phyloP scores from a whole-genome alignment of 192 early-diverging fungal species.

The Phlyctochytrium planicorne region DNA sequence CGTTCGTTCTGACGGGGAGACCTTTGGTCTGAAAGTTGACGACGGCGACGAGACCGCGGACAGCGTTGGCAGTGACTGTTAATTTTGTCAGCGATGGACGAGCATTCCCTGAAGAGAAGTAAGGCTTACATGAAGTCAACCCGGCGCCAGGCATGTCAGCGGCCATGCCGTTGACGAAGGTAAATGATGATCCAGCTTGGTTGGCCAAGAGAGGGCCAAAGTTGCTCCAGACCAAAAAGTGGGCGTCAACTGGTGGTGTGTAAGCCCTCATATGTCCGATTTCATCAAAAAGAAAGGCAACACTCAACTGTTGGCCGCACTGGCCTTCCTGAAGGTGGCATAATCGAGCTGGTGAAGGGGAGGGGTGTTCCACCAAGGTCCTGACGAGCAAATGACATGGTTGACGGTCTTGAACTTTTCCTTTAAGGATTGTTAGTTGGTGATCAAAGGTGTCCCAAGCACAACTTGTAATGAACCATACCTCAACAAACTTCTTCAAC shows the following conservation, averaged over 20 bases:
- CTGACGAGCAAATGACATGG: neutral
- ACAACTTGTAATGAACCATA: neutral
- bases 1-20: neutral
- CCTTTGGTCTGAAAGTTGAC: constrained; percentile 2
- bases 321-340: neutral
- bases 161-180: neutral
- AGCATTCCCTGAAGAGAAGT: neutral
- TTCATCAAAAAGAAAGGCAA: neutral
- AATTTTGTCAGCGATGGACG: neutral
- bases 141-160: neutral
- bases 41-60: neutral
- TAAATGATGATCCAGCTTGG: neutral
- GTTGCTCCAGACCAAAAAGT: neutral
- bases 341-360: neutral
- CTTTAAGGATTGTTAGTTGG: neutral
- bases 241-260: constrained; percentile 1
- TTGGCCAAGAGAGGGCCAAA: neutral
- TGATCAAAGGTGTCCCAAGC: neutral
- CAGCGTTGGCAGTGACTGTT: neutral
- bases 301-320: neutral
- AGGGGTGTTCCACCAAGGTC: neutral
- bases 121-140: neutral
- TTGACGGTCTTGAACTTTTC: neutral
- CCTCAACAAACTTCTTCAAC: neutral
- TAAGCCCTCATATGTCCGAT: no score